Evolutionary conservation across 2,329 filamentous ascomycete species (phyloP).

Genomic region (Curvularia hawaiiensis): DNA sequence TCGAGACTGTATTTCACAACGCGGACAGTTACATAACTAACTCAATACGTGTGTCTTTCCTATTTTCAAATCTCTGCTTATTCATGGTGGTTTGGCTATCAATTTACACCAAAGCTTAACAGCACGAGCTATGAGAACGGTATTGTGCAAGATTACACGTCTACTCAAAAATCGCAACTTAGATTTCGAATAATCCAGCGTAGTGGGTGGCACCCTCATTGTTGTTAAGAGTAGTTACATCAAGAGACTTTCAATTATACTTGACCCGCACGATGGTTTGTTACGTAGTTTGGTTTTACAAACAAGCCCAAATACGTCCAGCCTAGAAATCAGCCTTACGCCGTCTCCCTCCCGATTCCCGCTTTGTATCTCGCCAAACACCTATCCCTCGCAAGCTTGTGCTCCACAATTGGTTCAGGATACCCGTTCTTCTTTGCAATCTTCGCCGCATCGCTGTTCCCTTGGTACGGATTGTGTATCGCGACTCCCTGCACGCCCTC

Average conservation of each 20-base stretch:
- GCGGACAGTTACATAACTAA: background rate
- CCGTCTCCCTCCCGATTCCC: slow-evolving; percentile 60
- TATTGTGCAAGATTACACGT: too few species aligned
- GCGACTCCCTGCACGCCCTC: slow-evolving; percentile 66
- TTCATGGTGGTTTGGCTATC: too few species aligned
- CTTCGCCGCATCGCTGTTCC: slow-evolving; percentile 58
- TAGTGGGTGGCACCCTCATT: too few species aligned
- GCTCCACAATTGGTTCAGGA: slow-evolving; percentile 75
- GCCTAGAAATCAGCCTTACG: slow-evolving; percentile 25
- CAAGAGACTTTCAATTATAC: too few species aligned
- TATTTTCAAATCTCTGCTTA: background rate
- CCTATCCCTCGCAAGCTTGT: slow-evolving; percentile 69
- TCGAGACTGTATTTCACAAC: background rate
- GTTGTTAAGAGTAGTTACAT: too few species aligned
- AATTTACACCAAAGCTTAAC: too few species aligned
- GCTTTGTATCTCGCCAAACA: slow-evolving; percentile 74
- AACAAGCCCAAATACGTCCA: background rate
- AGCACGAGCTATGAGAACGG: too few species aligned
- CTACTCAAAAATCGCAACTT: too few species aligned
- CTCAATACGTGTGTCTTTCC: background rate
- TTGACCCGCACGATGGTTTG: background rate
- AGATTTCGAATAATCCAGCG: too few species aligned
- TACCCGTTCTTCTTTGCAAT: slow-evolving; percentile 72
- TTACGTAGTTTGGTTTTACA: too few species aligned
- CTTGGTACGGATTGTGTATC: slow-evolving; percentile 80